Evolutionary conservation across 495 filamentous ascomycete genomes (phyloP), one percentile per base, ranked within the genome.

Genomic region (Aspergillus mulundensis): DNA sequence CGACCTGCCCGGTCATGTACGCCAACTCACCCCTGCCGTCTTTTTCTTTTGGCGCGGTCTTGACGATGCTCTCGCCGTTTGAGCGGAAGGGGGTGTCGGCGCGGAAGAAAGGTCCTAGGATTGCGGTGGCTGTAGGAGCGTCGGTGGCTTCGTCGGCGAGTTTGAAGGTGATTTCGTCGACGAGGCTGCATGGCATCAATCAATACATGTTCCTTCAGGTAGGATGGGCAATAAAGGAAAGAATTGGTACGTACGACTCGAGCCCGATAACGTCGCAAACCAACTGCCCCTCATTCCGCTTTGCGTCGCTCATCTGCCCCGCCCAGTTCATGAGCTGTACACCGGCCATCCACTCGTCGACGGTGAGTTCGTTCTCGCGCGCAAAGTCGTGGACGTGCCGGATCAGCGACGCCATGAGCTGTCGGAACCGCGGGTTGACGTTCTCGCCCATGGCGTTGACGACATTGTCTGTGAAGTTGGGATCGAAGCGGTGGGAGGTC

Each of bases 101-200:
- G 15, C 88, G 83, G 78, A 85, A 92, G 77, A 91, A 91, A 4
- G 88, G 88, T 7, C 88, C 88, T 0, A 91, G 79, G 53, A 91
- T 85, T 40, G 87, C 80, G 4, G 87, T 88, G 16, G 86, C 80
- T 11, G 88, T 92, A 32, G 80, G 79, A 12, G 73, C 66, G 41
- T 77, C 80, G 11, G 52, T 54, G 51, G 73, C 78, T 52, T 79
- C 75, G 23, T 70, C 64, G 41, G 79, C 79, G 52, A 84, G 72
- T 50, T 80, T 88, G 64, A 84, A 85, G 36, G 86, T 90, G 62
- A 92, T 90, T 64, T 90, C 86, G 67, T 91, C 88, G 41, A 87
- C 84, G 11, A 92, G 77, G 7, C 76, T 77, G 44, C 4, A 28
- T 28, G 39, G 46, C 56, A 16, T 50, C 3, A 24, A 30, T 50